Evolutionary conservation across 2,329 filamentous ascomycete genomes (phyloP), one percentile per base, ranked within the genome.

Genomic region (Clonostachys rhizophaga): DNA sequence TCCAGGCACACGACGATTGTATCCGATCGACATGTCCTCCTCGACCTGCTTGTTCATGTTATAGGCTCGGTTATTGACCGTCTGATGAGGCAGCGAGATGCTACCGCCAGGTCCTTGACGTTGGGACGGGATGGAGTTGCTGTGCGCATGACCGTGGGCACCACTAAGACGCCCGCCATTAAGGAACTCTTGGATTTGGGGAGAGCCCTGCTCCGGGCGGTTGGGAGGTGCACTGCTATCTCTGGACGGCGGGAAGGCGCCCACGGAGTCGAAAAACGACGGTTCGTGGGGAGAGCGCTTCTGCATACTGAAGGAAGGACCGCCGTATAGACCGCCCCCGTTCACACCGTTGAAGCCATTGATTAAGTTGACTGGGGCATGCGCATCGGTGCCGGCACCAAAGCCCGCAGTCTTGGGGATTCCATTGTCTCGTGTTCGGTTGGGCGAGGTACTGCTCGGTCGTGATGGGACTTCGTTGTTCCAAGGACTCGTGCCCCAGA

Each of bases 401-500:
- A 49, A 52, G 11, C 35, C 41, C 5, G 47, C 34, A 17, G 35
- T 20, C 35, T 43, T 49, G 16, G 47, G 61, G 52, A 47, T 18
- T 12, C 45, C 47, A 33, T 46, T 48, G 52, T 78, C 70, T 50
- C 80, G 74, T 34, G 72, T 71, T 48, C 78, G 72, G 40, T 75
- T 75, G 4, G 84, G 83, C 13, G 84, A 86, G 34, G 76, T 76
- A 52, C 71, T 79, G 48, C 73, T 74, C 35, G 75, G 74, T 53
- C 61, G 64, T 18, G 36, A 39, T 37, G 56, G 49, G 33, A 57
- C 66, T 42, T 81, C 78, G 20, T 71, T 66, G 52, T 76, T 78
- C 86, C 86, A 90, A 14, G 79, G 76, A 35, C 36, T 44, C n/a
- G 33, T 37, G 36, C 74, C 68, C 52, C 72, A 67, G 50, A 58